These are phyloP conservation scores for Pythium periplocum DNA, from an alignment of 352 stramenopile species.

Conservation along the genomic window DNA sequence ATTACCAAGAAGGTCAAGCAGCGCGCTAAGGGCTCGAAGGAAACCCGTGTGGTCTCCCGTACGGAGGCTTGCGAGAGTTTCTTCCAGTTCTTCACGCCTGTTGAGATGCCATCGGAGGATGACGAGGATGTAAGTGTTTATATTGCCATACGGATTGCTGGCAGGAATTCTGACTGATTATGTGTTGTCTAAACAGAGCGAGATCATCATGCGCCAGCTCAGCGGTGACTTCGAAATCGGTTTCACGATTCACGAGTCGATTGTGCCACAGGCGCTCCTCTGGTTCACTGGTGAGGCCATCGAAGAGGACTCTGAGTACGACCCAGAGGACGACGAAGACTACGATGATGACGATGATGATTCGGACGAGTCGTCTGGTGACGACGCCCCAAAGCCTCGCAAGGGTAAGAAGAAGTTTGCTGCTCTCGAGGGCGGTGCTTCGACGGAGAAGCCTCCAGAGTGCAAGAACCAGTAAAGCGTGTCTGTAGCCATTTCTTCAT, in stretches of 20 bases:
- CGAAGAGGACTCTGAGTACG: conserved; percentile 79
- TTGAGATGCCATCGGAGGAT: conserved; percentile 83
- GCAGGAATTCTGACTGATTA: conserved; percentile 6
- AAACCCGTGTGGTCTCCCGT: conserved; percentile 70
- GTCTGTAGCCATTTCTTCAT: no score
- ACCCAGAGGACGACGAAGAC: conserved; percentile 70
- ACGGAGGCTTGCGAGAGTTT: conserved; percentile 84
- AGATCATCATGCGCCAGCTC: conserved; percentile 83
- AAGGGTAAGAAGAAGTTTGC: conserved; percentile 79
- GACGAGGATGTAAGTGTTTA: conserved; percentile 61
- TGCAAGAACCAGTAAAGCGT: conserved; percentile 85
- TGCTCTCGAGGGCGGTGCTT: conserved; percentile 51
- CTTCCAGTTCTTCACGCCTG: conserved; percentile 83
- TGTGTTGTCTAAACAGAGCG: conserved; percentile 40
- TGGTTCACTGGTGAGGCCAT: conserved; percentile 84
- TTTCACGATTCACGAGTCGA: conserved; percentile 85
- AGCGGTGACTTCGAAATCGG: conserved; percentile 83
- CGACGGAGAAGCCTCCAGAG: conserved; percentile 81
- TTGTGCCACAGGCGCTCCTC: conserved; percentile 80
- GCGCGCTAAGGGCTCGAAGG: conserved; percentile 72
- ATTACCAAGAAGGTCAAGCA: conserved; percentile 87
- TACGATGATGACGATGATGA: conserved; percentile 49
- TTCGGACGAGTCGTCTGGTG: conserved; percentile 60
- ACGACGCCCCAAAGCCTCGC: conserved; percentile 40
- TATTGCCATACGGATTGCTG: conserved; percentile 3